These are phyloP conservation scores for Epichloe gansuensis DNA, from an alignment of 2,329 filamentous ascomycete species.

Conservation along the genomic window DNA sequence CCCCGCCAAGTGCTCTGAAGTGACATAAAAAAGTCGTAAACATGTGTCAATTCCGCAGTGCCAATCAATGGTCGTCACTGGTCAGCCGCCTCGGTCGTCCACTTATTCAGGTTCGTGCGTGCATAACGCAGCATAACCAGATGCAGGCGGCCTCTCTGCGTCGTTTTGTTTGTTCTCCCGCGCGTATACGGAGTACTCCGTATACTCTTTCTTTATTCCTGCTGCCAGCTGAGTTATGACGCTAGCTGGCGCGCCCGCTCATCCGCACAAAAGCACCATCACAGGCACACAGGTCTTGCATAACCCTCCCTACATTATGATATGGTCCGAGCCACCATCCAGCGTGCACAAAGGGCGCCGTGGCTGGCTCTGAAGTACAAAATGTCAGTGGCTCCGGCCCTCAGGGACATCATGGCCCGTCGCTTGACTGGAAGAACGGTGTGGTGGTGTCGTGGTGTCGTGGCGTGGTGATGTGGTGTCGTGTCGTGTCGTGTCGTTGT, in stretches of 20 bases:
- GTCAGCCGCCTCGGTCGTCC: background rate
- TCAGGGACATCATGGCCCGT: no score
- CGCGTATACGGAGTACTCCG: no score
- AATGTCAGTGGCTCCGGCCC: no score
- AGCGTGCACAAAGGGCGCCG: constrained; percentile 12
- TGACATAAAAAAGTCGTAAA: background rate
- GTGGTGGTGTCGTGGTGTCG: no score
- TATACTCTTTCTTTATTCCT: background rate
- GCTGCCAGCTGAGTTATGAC: background rate
- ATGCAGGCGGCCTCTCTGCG: constrained; percentile 9
- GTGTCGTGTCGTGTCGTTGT: no score
- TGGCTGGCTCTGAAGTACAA: constrained; percentile 2
- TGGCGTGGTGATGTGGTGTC: background rate
- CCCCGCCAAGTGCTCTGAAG: background rate
- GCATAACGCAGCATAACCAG: constrained; percentile 4
- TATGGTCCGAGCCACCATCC: constrained; percentile 11
- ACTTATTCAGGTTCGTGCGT: constrained; percentile 3
- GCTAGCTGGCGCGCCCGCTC: constrained; percentile 6
- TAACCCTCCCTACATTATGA: constrained; percentile 12
- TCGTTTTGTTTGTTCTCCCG: background rate
- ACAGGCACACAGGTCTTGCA: constrained; percentile 21
- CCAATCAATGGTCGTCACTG: constrained; percentile 1
- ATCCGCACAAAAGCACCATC: constrained; percentile 17
- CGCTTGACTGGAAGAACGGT: background rate
- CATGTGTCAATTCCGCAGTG: background rate